Conservation (phyloP, 2,329 filamentous ascomycete species). For the Ascosphaera apis region DNA sequence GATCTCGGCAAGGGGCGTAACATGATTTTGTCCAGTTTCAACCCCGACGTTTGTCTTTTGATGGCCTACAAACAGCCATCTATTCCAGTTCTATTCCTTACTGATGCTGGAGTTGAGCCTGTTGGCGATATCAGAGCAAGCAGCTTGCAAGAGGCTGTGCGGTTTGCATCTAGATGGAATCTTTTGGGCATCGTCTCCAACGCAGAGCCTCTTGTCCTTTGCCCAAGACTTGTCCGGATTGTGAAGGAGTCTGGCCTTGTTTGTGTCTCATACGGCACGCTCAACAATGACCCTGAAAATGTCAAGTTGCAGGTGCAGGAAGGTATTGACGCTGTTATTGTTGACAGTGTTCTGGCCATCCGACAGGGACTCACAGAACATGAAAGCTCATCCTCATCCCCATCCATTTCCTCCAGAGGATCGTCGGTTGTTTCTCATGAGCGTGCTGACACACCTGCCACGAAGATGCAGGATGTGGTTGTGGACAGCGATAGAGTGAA, state of each 20-base stretch:
- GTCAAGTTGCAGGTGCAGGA: slow-evolving; percentile 81
- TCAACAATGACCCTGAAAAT: slow-evolving; percentile 72
- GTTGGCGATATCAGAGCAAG: slow-evolving; percentile 79
- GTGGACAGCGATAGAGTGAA: too few relatives aligned
- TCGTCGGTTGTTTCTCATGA: too few relatives aligned
- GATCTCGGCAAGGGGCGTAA: slow-evolving; percentile 62
- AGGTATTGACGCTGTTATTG: slow-evolving; percentile 93
- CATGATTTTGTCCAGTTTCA: slow-evolving; percentile 93
- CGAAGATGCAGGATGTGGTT: too few relatives aligned
- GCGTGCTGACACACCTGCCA: too few relatives aligned
- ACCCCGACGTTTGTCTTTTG: slow-evolving; percentile 86
- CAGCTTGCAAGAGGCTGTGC: slow-evolving; percentile 82
- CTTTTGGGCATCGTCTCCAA: slow-evolving; percentile 72
- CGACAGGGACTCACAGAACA: slow-evolving; percentile 56
- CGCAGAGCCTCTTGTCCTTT: slow-evolving; percentile 72
- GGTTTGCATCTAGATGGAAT: slow-evolving; percentile 90
- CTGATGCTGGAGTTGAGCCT: slow-evolving; percentile 57
- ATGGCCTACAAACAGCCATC: slow-evolving; percentile 93
- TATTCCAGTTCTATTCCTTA: slow-evolving; percentile 86
- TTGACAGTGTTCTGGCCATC: slow-evolving; percentile 83
- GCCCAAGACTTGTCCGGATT: slow-evolving; percentile 68
- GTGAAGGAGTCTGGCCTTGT: slow-evolving; percentile 88
- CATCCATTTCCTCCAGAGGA: too few relatives aligned
- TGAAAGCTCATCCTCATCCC: slow-evolving; percentile 1
- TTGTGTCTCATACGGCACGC: slow-evolving; percentile 76